A percentile compares a stretch with the other conserved stretches of the same genome.
Conservation (phyloP, 805 yeast genomes). For the Brettanomyces sp. region DNA sequence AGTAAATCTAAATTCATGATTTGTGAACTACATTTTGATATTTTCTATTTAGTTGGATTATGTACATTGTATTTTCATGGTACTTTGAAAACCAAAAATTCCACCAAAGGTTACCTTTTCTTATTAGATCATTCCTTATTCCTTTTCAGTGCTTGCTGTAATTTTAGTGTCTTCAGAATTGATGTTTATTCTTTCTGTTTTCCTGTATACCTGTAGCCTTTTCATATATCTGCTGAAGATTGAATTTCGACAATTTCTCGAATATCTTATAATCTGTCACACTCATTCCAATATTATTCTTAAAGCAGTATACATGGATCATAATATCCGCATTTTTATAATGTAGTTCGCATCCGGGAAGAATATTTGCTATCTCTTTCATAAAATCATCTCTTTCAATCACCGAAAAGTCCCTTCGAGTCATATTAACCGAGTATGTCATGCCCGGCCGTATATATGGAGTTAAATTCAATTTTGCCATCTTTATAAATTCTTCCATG, state of each 20-base stretch:
- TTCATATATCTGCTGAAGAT: slow-evolving; percentile 74
- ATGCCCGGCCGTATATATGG: slow-evolving; percentile 10
- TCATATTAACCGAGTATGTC: slow-evolving; percentile 73
- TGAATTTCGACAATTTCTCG: slow-evolving; percentile 55
- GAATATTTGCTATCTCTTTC: slow-evolving; percentile 33
- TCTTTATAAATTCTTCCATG: slow-evolving; percentile 52
- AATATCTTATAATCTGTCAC: slow-evolving; percentile 53
- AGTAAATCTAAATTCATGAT: too few species aligned
- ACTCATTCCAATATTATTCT: slow-evolving; percentile 79
- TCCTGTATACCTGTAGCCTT: slow-evolving; percentile 18
- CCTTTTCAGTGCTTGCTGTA: not conserved
- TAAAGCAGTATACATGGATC: slow-evolving; percentile 80
- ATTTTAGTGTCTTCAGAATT: not conserved
- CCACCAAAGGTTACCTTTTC: too few species aligned
- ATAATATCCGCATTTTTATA: slow-evolving; percentile 71
- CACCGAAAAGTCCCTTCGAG: slow-evolving; percentile 68
- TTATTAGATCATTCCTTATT: not conserved
- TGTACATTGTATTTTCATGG: too few species aligned
- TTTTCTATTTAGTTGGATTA: too few species aligned
- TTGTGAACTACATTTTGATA: too few species aligned
- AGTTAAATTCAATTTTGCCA: slow-evolving; percentile 21
- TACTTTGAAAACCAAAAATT: too few species aligned
- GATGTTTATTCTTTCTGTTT: slow-evolving; percentile 1
- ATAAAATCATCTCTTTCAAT: slow-evolving; percentile 68
- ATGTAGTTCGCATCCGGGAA: slow-evolving; percentile 65